Conservation (phyloP, 2,329 filamentous ascomycete genomes). For the Colletotrichum higginsianum region DNA sequence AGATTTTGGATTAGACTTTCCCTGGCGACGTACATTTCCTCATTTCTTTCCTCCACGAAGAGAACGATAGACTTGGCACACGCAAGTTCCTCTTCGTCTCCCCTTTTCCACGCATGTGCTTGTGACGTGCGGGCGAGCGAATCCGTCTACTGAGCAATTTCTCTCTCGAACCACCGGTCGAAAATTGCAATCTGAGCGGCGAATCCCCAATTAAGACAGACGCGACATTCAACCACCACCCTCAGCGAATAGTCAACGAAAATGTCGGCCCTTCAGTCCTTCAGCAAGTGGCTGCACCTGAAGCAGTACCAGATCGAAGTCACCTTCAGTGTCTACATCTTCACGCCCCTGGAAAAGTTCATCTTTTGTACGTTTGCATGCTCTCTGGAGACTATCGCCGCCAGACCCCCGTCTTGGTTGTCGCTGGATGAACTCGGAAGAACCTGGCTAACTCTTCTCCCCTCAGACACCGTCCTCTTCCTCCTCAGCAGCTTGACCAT, state of each 20-base stretch:
- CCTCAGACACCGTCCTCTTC: slow-evolving; percentile 90
- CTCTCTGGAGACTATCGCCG: background rate
- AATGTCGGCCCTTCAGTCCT: slow-evolving; percentile 61
- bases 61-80: background rate
- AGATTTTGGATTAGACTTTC: slow-evolving; percentile 13
- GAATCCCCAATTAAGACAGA: background rate
- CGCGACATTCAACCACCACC: background rate
- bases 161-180: background rate
- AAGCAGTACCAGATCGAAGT: slow-evolving; percentile 99
- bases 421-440: background rate
- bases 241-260: slow-evolving; percentile 43
- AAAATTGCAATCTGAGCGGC: slow-evolving; percentile 15
- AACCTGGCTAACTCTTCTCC: slow-evolving; percentile 5
- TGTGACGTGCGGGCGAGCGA: background rate
- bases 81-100: background rate
- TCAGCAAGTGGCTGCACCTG: slow-evolving; percentile 89
- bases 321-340: slow-evolving; percentile 96
- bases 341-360: slow-evolving; percentile 95
- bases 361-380: slow-evolving; percentile 83
- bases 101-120: background rate
- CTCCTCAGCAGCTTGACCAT: slow-evolving; percentile 88
- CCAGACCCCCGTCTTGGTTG: background rate
- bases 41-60: background rate
- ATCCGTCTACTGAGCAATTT: background rate
- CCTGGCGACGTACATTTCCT: background rate